phyloP scores from a whole-genome alignment of 2,329 filamentous ascomycete species.

The Pseudogymnoascus sp. region DNA sequence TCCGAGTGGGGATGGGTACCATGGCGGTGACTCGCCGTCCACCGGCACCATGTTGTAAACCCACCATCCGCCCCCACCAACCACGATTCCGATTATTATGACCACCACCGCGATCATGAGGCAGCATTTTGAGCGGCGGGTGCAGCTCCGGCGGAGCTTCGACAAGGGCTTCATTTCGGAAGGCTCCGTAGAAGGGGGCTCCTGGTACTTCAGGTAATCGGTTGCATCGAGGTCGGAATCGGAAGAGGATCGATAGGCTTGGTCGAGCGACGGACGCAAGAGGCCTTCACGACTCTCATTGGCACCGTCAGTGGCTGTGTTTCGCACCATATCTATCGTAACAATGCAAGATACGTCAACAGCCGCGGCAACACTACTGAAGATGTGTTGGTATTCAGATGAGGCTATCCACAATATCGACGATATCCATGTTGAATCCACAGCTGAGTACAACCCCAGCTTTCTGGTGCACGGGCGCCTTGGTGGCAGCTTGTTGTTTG shows the following conservation, averaged over 20 bases:
- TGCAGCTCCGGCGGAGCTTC: constrained; percentile 18
- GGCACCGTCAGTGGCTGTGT: constrained; percentile 1
- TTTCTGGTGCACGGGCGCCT: background rate
- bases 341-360: background rate
- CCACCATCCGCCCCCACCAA: constrained; percentile 24
- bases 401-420: background rate
- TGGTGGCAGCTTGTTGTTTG: constrained; percentile 1
- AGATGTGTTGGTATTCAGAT: background rate
- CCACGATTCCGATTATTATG: constrained; percentile 23
- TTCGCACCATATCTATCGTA: constrained; percentile 1
- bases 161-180: constrained; percentile 20
- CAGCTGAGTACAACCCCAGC: background rate
- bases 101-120: constrained; percentile 20
- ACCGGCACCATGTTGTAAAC: constrained; percentile 31
- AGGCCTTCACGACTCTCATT: constrained; percentile 25
- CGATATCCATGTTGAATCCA: background rate
- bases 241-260: constrained; percentile 27
- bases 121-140: constrained; percentile 24
- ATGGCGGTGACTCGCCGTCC: constrained; percentile 55
- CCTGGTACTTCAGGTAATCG: constrained; percentile 28
- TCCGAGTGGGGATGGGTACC: constrained; percentile 72
- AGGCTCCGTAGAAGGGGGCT: constrained; percentile 21
- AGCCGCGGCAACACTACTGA: background rate
- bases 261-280: constrained; percentile 26
- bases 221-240: constrained; percentile 34